Evolutionary conservation across 2,329 filamentous ascomycete species (phyloP).

Genomic region (Colletotrichum sublineola): DNA sequence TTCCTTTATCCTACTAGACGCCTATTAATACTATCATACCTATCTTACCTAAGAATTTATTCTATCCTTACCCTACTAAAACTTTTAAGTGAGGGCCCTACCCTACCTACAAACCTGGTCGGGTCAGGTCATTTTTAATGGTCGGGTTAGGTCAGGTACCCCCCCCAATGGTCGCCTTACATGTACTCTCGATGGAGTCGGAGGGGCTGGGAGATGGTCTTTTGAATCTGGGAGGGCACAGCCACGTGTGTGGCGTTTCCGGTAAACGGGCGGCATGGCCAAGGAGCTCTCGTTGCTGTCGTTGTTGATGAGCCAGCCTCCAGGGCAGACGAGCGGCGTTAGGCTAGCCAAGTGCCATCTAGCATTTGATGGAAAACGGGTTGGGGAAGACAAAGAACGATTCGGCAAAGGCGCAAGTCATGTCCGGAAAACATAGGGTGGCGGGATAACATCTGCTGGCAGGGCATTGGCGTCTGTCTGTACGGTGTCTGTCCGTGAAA

Average conservation of each 20-base stretch:
- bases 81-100: no score
- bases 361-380: neutral
- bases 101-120: no score
- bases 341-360: neutral
- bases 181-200: no score
- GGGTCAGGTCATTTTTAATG: no score
- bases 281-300: neutral
- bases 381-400: neutral
- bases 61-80: no score
- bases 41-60: no score
- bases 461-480: neutral
- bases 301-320: no score
- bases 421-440: conserved; percentile 1
- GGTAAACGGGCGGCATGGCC: neutral
- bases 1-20: no score
- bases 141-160: no score
- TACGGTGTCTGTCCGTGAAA: neutral
- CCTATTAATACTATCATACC: no score
- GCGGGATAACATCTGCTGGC: neutral
- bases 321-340: neutral
- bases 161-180: no score
- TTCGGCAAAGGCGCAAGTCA: neutral
- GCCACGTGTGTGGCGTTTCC: conserved; percentile 17
- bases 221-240: conserved; percentile 8
- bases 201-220: neutral